Base-by-base conservation (phyloP, 495 filamentous ascomycete genomes). In the Platismatia glauca region DNA sequence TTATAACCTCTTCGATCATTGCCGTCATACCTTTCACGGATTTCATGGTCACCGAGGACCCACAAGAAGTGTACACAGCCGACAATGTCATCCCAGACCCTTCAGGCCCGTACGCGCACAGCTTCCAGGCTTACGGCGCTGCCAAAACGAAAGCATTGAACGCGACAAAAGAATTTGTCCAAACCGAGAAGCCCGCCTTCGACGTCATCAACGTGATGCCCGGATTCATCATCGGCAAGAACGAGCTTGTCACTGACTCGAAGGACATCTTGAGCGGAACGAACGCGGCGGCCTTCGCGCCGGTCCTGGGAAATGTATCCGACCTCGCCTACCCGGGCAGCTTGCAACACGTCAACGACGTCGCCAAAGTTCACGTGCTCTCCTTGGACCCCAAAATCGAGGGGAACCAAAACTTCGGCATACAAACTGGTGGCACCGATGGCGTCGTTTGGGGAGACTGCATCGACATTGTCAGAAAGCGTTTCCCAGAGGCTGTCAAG, bases 121-220 rank as follows among this genome's bases (percentile, higher is more conserved):
- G 57, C 12, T 66, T 72, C 33, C 70, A 71, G 44, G 78, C 73
- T 7, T 79, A 78, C 62, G 35, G 57, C 8, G 61, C 70, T 6
- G 63, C 59, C 22, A 79, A 79, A 64, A 56, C 62, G 0, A 62
- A 61, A 22, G 74, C 81, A 7, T 69, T 81, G n/a, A 63, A 73
- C 27, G 67, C 67, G 9, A 71, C 77, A 13, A 74, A 82, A 62
- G 63, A 62, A 3, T 82, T 75, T 69, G 66, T 80, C 15, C 60
- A 64, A 60, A 64, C 68, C 3, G 65, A 76, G 52, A 73, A 76
- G 50, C 76, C 77, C 7, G 41, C 66, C 9, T 82, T 78, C 58
- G 76, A 80, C 64, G 67, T 78, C 34, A 74, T 80, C 34, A 69
- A 77, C 66, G 71, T 82, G 61, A 71, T 76, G 62, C 79, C 80